phyloP scores from a whole-genome alignment of 2,329 filamentous ascomycete species.

The Penicillium sp. region DNA sequence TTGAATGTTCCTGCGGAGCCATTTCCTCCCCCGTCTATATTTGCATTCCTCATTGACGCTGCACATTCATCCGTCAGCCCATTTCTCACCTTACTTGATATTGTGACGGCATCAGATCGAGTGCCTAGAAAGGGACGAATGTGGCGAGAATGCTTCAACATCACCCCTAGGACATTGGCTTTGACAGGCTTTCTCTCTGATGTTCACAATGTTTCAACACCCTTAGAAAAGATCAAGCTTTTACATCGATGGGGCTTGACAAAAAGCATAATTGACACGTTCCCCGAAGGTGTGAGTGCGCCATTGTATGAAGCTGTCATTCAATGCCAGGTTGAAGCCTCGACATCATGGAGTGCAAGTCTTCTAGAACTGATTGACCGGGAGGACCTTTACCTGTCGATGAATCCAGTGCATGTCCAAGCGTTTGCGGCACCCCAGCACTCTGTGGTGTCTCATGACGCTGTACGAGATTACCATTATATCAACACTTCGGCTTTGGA shows the following conservation, averaged over 20 bases:
- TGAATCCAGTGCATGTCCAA: slow-evolving; percentile 50
- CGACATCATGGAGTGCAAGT: slow-evolving; percentile 69
- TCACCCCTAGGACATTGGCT: slow-evolving; percentile 67
- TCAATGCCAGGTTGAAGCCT: slow-evolving; percentile 80
- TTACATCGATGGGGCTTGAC: slow-evolving; percentile 69
- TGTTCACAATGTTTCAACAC: slow-evolving; percentile 51
- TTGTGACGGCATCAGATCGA: slow-evolving; percentile 39
- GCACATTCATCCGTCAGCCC: slow-evolving; percentile 33
- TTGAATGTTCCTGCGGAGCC: slow-evolving; percentile 50
- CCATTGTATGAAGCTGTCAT: slow-evolving; percentile 81
- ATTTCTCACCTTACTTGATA: slow-evolving; percentile 54
- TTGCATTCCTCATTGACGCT: slow-evolving; percentile 54
- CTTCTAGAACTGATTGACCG: slow-evolving; percentile 76
- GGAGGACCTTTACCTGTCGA: slow-evolving; percentile 72
- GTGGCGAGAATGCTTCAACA: slow-evolving; percentile 38
- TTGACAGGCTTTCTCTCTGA: slow-evolving; percentile 67
- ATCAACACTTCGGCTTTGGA: slow-evolving; percentile 61
- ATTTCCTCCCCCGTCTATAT: slow-evolving; percentile 60
- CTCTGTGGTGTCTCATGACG: slow-evolving; percentile 60
- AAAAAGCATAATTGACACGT: slow-evolving; percentile 67
- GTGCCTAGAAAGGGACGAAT: slow-evolving; percentile 30
- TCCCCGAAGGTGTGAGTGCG: slow-evolving; percentile 80
- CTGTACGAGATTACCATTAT: slow-evolving; percentile 72
- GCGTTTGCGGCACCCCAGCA: slow-evolving; percentile 35
- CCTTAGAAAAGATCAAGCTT: slow-evolving; percentile 68